Conservation (phyloP, 768 basidiomycete species). For the Amanita rubescens region DNA sequence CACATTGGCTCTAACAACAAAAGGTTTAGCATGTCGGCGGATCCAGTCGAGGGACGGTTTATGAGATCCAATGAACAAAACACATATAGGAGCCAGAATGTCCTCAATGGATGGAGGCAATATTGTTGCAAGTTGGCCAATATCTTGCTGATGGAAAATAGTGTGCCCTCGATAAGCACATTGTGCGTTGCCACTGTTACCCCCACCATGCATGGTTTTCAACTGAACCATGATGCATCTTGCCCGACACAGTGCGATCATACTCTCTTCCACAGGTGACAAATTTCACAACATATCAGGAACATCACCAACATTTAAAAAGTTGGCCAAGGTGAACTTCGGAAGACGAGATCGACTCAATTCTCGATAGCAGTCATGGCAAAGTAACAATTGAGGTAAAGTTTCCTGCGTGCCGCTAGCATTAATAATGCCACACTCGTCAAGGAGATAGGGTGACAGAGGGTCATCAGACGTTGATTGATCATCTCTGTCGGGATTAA, state of each 20-base stretch:
- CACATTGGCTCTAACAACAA: slow-evolving; percentile 23
- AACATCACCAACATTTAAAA: slow-evolving; percentile 21
- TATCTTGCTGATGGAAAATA: too few species aligned
- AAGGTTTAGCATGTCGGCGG: slow-evolving; percentile 24
- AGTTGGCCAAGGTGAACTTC: slow-evolving; percentile 26
- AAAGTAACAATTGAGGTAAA: slow-evolving; percentile 16
- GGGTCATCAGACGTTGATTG: too few species aligned
- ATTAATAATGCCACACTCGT: too few species aligned
- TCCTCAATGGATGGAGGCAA: slow-evolving; percentile 31
- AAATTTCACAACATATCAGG: slow-evolving; percentile 24
- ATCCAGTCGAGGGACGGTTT: slow-evolving; percentile 24
- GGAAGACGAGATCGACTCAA: neutral
- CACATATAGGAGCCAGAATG: slow-evolving; percentile 27
- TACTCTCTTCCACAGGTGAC: slow-evolving; percentile 30
- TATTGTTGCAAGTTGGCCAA: slow-evolving; percentile 19
- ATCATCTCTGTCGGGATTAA: too few species aligned
- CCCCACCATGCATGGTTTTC: slow-evolving; percentile 16
- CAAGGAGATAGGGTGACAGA: too few species aligned
- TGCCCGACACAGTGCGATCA: slow-evolving; percentile 29
- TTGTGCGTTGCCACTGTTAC: too few species aligned
- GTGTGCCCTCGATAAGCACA: slow-evolving; percentile 30
- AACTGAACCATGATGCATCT: slow-evolving; percentile 31
- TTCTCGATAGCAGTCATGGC: slow-evolving; percentile 18
- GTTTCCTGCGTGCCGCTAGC: too few species aligned
- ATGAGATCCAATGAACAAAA: slow-evolving; percentile 30